Evolutionary conservation across 73 alveolate genomes (phyloP), one percentile per base, ranked within the genome.

Genomic region (Symbiodinium natans): DNA sequence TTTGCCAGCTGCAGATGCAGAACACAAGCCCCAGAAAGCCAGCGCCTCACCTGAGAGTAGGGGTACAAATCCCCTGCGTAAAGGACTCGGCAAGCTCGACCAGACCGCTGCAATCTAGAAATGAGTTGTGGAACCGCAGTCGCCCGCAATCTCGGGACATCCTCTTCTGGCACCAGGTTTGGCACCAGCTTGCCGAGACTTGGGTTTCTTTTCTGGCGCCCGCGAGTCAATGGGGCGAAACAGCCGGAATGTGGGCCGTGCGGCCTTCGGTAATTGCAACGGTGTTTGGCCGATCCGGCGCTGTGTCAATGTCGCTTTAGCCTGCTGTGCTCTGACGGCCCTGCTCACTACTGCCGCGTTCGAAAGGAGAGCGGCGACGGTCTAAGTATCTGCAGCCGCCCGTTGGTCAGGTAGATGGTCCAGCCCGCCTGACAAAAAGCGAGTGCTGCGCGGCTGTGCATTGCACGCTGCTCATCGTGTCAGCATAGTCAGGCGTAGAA

Each of bases 221-320:
- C n/a, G n/a, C n/a, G n/a, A 52, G n/a, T 52, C 71, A 21, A 6
- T 9, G n/a, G n/a, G n/a, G 71, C 71, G 23, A 29, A 52, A 52
- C 71, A 52, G 71, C 71, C 71, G 71, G 71, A 52, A 52, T 8
- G 71, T 52, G 71, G 71, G 71, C 71, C 71, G 71, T 52, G 71
- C 71, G 71, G 71, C 71, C 71, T 52, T 52, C 71, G 71, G 23
- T 52, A n/a, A n/a, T n/a, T n/a, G n/a, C n/a, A n/a, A n/a, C n/a
- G n/a, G n/a, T n/a, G n/a, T n/a, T n/a, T n/a, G n/a, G n/a, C n/a
- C n/a, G n/a, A n/a, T n/a, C n/a, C n/a, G n/a, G n/a, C n/a, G n/a
- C n/a, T n/a, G n/a, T n/a, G n/a, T n/a, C n/a, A n/a, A n/a, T n/a
- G n/a, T n/a, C n/a, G n/a, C n/a, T n/a, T n/a, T n/a, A n/a, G n/a